phyloP scores from a whole-genome alignment of 2,329 filamentous ascomycete species.

The Hymenoscyphus salicellus region DNA sequence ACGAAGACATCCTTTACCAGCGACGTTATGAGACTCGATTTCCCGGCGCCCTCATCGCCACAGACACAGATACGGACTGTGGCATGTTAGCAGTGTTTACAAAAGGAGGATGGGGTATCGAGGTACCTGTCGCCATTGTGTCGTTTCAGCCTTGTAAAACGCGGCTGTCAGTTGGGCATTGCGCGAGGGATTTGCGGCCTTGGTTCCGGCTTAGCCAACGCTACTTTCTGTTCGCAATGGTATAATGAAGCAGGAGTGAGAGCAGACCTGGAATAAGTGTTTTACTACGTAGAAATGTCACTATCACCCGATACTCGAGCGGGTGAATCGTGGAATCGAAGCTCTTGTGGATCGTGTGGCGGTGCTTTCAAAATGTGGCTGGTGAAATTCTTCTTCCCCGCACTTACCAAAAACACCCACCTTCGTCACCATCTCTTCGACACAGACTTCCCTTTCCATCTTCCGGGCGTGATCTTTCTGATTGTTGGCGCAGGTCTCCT shows the following conservation, averaged over 20 bases:
- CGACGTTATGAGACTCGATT: conserved; percentile 88
- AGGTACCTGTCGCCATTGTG: conserved; percentile 32
- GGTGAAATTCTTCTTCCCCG: no score
- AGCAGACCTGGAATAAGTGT: background rate
- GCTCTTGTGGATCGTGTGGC: no score
- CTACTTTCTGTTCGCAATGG: background rate
- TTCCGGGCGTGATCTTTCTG: no score
- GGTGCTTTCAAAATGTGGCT: background rate
- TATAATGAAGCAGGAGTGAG: background rate
- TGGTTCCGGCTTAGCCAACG: background rate
- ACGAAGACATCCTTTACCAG: conserved; percentile 97
- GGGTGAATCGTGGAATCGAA: no score
- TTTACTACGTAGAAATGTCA: background rate
- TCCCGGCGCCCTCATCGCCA: conserved; percentile 93
- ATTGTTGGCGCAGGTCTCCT: conserved; percentile 2
- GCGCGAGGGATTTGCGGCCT: background rate
- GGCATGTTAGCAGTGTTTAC: conserved; percentile 13
- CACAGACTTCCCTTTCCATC: no score
- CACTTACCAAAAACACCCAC: no score
- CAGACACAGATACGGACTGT: conserved; percentile 89
- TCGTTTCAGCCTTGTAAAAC: conserved; percentile 28
- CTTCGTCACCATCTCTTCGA: no score
- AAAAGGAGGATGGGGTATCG: background rate
- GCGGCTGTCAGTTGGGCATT: conserved; percentile 25
- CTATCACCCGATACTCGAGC: background rate